Conservation (phyloP, 208 protist species). For the Acanthamoeba healyi region DNA sequence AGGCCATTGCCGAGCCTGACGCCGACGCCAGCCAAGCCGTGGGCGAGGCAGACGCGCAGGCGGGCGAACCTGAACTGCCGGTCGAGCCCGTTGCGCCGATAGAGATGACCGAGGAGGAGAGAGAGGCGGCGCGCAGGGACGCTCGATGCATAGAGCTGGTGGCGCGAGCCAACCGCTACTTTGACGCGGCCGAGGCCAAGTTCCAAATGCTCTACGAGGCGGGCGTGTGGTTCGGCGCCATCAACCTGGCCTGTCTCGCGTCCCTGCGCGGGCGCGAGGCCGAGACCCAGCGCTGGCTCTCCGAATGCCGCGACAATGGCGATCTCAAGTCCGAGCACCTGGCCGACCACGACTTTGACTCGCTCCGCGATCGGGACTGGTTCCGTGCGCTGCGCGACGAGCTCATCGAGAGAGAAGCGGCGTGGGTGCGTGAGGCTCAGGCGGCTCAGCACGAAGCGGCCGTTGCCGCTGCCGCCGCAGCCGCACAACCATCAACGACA, state of each 20-base stretch:
- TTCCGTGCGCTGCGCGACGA: slow-evolving; percentile 12
- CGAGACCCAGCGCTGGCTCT: background rate
- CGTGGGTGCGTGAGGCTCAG: no score
- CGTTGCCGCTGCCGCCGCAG: no score
- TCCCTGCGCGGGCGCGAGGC: slow-evolving; percentile 32
- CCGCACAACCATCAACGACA: no score
- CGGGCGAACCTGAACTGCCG: no score
- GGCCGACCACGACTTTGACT: slow-evolving; percentile 3
- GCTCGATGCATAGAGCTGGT: background rate
- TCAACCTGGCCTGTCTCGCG: slow-evolving; percentile 52
- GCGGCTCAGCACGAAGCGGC: no score
- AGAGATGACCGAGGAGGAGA: background rate
- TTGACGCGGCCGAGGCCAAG: slow-evolving; percentile 20
- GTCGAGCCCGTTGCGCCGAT: no score
- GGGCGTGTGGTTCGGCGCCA: slow-evolving; percentile 28
- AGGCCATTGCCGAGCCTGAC: no score
- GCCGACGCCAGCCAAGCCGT: no score
- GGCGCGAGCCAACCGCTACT: background rate
- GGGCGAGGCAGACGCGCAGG: no score
- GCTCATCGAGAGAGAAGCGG: background rate
- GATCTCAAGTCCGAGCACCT: background rate
- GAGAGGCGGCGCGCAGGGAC: background rate
- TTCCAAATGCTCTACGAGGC: background rate
- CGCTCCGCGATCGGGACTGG: background rate
- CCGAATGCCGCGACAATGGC: background rate